phyloP scores from a whole-genome alignment of 139 green algal species.

The Picochlorum costavermella region DNA sequence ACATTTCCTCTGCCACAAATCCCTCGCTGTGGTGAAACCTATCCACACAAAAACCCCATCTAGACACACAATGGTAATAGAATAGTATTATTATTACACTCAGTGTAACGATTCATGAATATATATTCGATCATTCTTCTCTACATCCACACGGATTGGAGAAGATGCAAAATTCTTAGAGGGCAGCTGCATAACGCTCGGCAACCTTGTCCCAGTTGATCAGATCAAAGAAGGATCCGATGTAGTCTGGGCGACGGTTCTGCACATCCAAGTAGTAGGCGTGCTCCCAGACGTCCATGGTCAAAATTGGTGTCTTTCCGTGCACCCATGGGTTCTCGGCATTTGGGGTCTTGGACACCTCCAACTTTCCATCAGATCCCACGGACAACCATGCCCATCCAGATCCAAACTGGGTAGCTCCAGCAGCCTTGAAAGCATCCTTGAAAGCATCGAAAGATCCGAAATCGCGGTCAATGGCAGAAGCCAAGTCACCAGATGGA shows the following conservation, averaged over 20 bases:
- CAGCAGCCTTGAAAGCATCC: constrained; percentile 73
- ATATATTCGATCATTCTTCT: not conserved
- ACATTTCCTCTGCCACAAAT: too few relatives aligned
- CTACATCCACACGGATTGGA: not conserved
- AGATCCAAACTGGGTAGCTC: constrained; percentile 82
- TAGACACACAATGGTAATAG: too few relatives aligned
- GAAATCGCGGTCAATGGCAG: constrained; percentile 79
- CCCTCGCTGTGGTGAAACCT: too few relatives aligned
- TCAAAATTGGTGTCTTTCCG: constrained; percentile 76
- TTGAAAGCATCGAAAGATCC: constrained; percentile 83
- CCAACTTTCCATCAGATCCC: constrained; percentile 70
- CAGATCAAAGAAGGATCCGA: constrained; percentile 15
- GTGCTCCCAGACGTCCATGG: constrained; percentile 92
- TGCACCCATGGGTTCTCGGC: constrained; percentile 73
- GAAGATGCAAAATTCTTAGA: not conserved
- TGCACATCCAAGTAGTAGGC: constrained; percentile 62
- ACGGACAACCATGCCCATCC: constrained; percentile 88
- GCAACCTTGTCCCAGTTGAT: constrained; percentile 26
- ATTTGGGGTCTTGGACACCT: constrained; percentile 89
- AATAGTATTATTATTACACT: too few relatives aligned
- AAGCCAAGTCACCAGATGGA: constrained; percentile 61
- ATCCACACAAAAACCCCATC: too few relatives aligned
- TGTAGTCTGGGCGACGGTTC: constrained; percentile 20
- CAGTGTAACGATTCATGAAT: not conserved
- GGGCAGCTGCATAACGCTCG: constrained; percentile 13